phyloP scores from a whole-genome alignment of 306 rosid species.

The Glycyrrhiza uralensis region DNA sequence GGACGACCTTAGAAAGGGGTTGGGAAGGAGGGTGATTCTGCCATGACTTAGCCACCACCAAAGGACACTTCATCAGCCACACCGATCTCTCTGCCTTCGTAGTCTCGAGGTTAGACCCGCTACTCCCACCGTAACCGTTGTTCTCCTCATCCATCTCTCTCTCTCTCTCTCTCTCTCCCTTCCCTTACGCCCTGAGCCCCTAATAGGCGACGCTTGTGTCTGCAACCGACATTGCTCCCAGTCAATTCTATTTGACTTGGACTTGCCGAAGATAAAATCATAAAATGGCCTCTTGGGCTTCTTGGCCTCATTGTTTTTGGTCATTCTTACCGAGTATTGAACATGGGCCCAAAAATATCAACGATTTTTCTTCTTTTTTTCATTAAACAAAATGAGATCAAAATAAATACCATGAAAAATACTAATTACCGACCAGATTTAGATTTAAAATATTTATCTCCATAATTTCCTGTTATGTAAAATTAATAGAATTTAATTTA shows the following conservation, averaged over 20 bases:
- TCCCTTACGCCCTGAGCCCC: not conserved
- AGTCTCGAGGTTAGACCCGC: conserved; percentile 62
- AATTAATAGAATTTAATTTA: too few relatives aligned
- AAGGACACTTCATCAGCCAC: conserved; percentile 97
- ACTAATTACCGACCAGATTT: too few relatives aligned
- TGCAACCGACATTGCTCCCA: not conserved
- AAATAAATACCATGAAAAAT: too few relatives aligned
- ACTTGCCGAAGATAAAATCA: not conserved
- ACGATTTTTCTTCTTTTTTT: too few relatives aligned
- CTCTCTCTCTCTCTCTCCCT: not conserved
- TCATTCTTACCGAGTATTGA: too few relatives aligned
- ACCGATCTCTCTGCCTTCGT: conserved; percentile 83
- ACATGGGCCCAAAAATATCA: too few relatives aligned
- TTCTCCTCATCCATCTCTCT: conserved; percentile 58
- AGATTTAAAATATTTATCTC: too few relatives aligned
- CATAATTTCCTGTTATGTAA: too few relatives aligned
- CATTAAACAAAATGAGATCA: too few relatives aligned
- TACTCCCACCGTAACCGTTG: conserved; percentile 38
- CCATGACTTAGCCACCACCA: conserved; percentile 89
- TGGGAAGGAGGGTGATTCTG: conserved; percentile 70
- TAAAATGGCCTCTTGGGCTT: not conserved
- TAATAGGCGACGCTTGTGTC: not conserved
- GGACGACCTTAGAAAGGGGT: conserved; percentile 85
- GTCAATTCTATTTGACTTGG: conserved; percentile 18
- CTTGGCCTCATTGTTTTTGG: too few relatives aligned